Conservation (phyloP, 805 yeast species). For the Jamesozyma jinghongensis region DNA sequence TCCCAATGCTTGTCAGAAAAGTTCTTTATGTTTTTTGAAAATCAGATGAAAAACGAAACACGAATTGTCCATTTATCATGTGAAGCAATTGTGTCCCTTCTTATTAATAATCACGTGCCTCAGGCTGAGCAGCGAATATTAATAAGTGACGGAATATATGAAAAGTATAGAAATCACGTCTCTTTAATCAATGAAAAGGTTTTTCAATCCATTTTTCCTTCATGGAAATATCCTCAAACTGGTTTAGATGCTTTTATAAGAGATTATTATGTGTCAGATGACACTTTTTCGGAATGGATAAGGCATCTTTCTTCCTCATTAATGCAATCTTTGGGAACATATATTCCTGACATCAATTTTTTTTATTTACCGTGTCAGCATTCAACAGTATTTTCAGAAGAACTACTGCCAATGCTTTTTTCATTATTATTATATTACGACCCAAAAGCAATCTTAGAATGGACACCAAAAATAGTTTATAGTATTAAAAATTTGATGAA, state of each 20-base stretch:
- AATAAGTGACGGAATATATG: not conserved
- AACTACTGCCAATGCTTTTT: constrained; percentile 8
- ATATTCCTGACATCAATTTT: constrained; percentile 7
- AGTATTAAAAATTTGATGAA: not conserved
- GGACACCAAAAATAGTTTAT: constrained; percentile 5
- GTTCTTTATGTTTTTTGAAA: not conserved
- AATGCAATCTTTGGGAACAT: constrained; percentile 4
- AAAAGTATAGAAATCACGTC: not conserved
- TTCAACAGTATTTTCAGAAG: not conserved
- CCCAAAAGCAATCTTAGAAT: constrained; percentile 7
- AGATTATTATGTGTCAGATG: not conserved
- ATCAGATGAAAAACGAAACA: not conserved
- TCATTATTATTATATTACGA: constrained; percentile 9
- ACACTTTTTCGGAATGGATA: constrained; percentile 8
- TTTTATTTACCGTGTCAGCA: constrained; percentile 4
- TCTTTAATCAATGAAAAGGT: not conserved
- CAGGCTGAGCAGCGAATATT: not conserved
- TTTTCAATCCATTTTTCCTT: not conserved
- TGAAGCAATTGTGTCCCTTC: not conserved
- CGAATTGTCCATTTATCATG: not conserved
- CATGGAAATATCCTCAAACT: too few relatives aligned
- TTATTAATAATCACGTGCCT: not conserved
- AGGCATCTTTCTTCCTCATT: constrained; percentile 5
- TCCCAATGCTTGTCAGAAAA: not conserved
- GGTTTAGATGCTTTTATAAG: too few relatives aligned